A percentile compares a stretch with the other conserved stretches of the same genome.
phyloP scores from a whole-genome alignment of 306 rosid species.

The Leucaena leucocephala region DNA sequence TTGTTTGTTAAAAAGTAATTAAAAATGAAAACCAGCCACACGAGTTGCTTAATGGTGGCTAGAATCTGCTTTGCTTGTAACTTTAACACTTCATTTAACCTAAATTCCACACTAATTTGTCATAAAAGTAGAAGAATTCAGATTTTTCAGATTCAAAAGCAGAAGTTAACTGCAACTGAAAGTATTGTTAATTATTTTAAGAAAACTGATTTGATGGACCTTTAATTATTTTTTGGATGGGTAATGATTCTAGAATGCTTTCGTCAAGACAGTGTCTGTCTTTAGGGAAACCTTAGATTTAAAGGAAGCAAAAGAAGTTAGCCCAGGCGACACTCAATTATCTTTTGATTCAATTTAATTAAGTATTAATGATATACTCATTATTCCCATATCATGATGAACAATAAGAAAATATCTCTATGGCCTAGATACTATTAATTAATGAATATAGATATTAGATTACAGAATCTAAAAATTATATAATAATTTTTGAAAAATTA shows the following conservation, averaged over 20 bases:
- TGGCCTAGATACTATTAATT: constrained; percentile 25
- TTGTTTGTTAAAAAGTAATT: neutral
- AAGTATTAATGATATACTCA: constrained; percentile 21
- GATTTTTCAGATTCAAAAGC: neutral
- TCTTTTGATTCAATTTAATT: constrained; percentile 19
- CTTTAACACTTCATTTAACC: neutral
- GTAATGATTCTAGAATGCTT: constrained; percentile 1
- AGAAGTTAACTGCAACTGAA: neutral
- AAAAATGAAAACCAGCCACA: neutral
- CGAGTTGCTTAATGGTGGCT: neutral
- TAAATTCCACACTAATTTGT: neutral
- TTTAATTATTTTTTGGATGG: neutral
- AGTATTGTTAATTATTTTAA: neutral
- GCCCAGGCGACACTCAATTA: constrained; percentile 35
- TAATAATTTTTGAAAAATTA: too few species aligned
- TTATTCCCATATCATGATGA: constrained; percentile 40
- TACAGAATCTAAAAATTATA: too few species aligned
- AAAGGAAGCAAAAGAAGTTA: constrained; percentile 34
- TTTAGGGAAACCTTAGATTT: constrained; percentile 30
- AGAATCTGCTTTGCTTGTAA: constrained; percentile 1
- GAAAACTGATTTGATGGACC: neutral
- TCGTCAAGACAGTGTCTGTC: neutral
- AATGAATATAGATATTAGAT: too few species aligned
- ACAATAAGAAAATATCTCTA: constrained; percentile 46
- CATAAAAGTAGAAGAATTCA: neutral